Conservation (phyloP, 306 rosid genomes). For the Fagus sylvatica region DNA sequence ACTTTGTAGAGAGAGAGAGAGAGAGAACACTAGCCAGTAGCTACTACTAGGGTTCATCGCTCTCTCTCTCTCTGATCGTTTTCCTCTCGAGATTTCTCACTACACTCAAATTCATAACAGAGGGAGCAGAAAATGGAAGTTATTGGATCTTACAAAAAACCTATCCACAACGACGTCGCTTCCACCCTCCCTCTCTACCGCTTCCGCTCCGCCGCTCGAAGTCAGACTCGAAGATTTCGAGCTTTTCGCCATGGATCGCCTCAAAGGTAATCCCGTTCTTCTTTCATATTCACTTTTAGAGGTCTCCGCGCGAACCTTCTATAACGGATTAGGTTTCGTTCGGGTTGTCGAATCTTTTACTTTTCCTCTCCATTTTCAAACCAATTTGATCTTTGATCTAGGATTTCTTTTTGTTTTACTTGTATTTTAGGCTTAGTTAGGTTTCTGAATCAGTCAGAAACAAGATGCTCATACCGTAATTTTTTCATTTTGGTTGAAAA, state of each 20-base stretch:
- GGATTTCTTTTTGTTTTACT: background rate
- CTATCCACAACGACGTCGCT: slow-evolving; percentile 28
- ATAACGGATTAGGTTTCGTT: background rate
- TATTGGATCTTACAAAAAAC: slow-evolving; percentile 48
- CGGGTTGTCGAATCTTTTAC: background rate
- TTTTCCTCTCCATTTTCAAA: background rate
- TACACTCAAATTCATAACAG: no score
- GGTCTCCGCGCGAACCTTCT: background rate
- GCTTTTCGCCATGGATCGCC: slow-evolving; percentile 90
- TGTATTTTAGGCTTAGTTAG: background rate
- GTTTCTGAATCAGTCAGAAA: background rate
- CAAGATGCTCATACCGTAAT: no score
- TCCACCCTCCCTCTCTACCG: slow-evolving; percentile 68
- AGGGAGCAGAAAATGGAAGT: slow-evolving; percentile 44
- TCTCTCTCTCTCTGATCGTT: background rate
- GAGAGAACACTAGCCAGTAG: no score
- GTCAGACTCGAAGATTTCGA: slow-evolving; percentile 89
- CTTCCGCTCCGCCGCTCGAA: slow-evolving; percentile 76
- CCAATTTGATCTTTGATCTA: background rate
- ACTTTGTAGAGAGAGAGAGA: no score
- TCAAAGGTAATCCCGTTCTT: slow-evolving; percentile 56
- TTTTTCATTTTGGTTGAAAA: background rate
- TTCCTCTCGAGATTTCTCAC: background rate
- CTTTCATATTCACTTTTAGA: background rate
- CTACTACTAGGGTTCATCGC: slow-evolving; percentile 13